Conservation (phyloP, 495 filamentous ascomycete species). For the Podospora bellae-mahoneyi region DNA sequence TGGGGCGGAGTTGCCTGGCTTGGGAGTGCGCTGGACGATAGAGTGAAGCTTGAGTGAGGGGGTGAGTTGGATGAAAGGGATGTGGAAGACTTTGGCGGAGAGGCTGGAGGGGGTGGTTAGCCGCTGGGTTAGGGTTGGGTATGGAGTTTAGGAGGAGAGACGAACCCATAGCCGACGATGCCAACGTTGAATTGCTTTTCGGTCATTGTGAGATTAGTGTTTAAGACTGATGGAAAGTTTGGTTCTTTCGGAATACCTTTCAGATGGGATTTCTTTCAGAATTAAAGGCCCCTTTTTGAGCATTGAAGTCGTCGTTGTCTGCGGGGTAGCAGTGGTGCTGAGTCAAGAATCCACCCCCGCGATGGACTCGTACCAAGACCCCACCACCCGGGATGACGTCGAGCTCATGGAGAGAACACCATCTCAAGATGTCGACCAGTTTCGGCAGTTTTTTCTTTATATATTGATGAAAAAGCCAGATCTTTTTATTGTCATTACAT, state of each 20-base stretch:
- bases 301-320: not conserved
- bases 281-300: not conserved
- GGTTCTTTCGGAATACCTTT: not conserved
- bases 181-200: constrained; percentile 49
- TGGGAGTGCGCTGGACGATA: constrained; percentile 66
- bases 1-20: constrained; percentile 55
- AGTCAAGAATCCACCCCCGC: not conserved
- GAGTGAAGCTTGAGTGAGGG: constrained; percentile 67
- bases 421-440: not conserved
- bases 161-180: constrained; percentile 54
- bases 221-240: not conserved
- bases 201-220: constrained; percentile 15
- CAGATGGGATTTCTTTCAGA: not conserved
- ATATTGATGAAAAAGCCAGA: no score
- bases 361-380: not conserved
- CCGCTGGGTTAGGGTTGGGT: not conserved
- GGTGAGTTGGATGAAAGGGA: constrained; percentile 71
- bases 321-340: not conserved
- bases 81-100: constrained; percentile 87
- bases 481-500: no score
- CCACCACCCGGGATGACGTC: not conserved
- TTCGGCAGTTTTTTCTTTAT: not conserved
- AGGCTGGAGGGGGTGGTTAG: constrained; percentile 45
- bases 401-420: not conserved
- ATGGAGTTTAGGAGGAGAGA: not conserved